Conservation (phyloP, 768 basidiomycete species). For the Agrocybe chaxingu region DNA sequence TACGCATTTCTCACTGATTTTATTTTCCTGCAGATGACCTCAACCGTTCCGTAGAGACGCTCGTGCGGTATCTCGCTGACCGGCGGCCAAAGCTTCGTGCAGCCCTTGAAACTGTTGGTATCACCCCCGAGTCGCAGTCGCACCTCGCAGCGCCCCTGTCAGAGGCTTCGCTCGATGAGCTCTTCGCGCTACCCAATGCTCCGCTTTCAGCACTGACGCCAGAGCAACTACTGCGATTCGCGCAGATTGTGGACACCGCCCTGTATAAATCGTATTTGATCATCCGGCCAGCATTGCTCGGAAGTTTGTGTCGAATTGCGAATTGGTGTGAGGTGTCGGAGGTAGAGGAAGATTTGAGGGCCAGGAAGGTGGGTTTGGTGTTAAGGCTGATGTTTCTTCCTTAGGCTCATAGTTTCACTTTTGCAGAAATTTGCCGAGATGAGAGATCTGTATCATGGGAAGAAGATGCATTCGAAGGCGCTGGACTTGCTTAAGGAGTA, state of each 20-base stretch:
- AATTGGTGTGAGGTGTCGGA: constrained; percentile 96
- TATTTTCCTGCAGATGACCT: constrained; percentile 44
- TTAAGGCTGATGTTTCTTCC: constrained; percentile 1
- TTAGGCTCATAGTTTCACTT: background rate
- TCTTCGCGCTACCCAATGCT: constrained; percentile 75
- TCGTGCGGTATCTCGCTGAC: constrained; percentile 86
- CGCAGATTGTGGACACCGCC: constrained; percentile 94
- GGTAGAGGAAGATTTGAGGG: constrained; percentile 75
- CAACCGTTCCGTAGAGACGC: constrained; percentile 77
- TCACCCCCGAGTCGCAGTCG: constrained; percentile 65
- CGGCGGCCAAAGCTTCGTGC: constrained; percentile 82
- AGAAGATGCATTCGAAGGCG: constrained; percentile 93
- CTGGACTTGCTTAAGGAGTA: constrained; percentile 82
- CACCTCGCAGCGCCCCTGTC: constrained; percentile 69
- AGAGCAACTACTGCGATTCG: constrained; percentile 82
- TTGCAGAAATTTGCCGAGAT: constrained; percentile 87
- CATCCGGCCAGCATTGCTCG: constrained; percentile 76
- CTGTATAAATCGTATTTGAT: constrained; percentile 91
- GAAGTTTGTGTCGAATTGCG: constrained; percentile 81
- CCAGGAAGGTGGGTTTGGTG: constrained; percentile 58
- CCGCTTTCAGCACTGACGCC: constrained; percentile 72
- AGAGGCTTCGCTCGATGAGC: constrained; percentile 66
- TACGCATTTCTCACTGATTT: background rate
- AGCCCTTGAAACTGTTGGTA: constrained; percentile 67
- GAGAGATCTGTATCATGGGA: constrained; percentile 87